phyloP scores from a whole-genome alignment of 139 green algal species.

The Auxenochlorella pyrenoidosa region DNA sequence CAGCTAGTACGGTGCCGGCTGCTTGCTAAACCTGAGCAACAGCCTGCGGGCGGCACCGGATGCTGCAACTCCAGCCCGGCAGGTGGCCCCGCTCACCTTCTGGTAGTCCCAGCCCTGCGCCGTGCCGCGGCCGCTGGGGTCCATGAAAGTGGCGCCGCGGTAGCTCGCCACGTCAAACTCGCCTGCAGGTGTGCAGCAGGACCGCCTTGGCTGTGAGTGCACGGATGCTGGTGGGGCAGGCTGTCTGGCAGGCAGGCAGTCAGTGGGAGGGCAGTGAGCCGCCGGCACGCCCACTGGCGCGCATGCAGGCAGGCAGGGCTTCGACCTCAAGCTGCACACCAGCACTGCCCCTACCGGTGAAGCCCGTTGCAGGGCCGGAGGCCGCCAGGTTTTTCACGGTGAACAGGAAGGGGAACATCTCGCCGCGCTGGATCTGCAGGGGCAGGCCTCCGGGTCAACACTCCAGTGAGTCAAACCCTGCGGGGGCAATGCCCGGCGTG shows the following conservation, averaged over 20 bases:
- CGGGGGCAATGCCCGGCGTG: background rate
- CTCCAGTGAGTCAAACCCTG: too few species aligned
- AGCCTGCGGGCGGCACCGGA: too few species aligned
- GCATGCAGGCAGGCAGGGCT: too few species aligned
- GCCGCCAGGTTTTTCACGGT: conserved; percentile 96
- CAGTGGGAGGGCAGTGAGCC: too few species aligned
- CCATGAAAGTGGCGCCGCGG: conserved; percentile 97
- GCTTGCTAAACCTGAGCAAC: too few species aligned
- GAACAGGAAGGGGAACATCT: conserved; percentile 99
- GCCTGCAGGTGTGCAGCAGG: background rate
- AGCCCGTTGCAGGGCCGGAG: conserved; percentile 63
- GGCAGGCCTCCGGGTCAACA: too few species aligned
- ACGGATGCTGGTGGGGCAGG: too few species aligned
- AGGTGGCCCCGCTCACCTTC: conserved; percentile 49
- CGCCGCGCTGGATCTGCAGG: conserved; percentile 95
- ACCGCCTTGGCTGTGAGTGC: background rate
- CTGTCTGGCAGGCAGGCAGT: too few species aligned
- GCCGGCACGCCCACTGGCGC: too few species aligned
- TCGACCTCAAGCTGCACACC: too few species aligned
- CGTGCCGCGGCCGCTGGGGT: conserved; percentile 98
- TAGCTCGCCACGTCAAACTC: conserved; percentile 98
- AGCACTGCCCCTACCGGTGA: background rate
- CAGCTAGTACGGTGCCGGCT: too few species aligned
- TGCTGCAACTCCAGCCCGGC: too few species aligned
- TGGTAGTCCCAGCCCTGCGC: conserved; percentile 97